Evolutionary conservation across 768 basidiomycete genomes (phyloP).

Genomic region (Rhodocollybia butyracea): DNA sequence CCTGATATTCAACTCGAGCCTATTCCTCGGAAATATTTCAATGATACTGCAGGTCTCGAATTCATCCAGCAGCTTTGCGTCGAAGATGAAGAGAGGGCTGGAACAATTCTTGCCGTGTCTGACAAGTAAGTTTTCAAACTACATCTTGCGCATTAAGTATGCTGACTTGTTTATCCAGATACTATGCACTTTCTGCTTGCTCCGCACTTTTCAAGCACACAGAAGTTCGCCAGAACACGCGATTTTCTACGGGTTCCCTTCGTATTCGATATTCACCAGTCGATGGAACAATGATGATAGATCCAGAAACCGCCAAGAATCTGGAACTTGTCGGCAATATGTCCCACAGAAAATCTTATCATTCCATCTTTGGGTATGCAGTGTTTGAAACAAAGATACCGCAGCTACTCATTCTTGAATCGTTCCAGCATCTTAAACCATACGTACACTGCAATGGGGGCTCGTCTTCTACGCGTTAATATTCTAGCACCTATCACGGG

Average conservation of each 20-base stretch:
- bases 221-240: conserved; percentile 64
- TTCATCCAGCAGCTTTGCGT: conserved; percentile 76
- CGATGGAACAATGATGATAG: conserved; percentile 94
- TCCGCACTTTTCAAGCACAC: conserved; percentile 87
- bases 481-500: conserved; percentile 81
- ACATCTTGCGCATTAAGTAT: conserved; percentile 21
- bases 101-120: conserved; percentile 71
- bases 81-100: conserved; percentile 79
- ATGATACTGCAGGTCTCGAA: conserved; percentile 73
- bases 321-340: conserved; percentile 86
- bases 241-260: conserved; percentile 67
- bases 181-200: conserved; percentile 83
- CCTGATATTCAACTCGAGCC: conserved; percentile 64
- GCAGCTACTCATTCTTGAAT: neutral
- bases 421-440: conserved; percentile 62
- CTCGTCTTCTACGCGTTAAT: conserved; percentile 73
- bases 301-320: conserved; percentile 83
- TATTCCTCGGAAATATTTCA: conserved; percentile 81
- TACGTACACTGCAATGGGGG: conserved; percentile 89
- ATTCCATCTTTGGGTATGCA: conserved; percentile 78
- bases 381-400: neutral
- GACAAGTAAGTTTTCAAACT: conserved; percentile 57
- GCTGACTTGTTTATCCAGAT: conserved; percentile 41
- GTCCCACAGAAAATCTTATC: conserved; percentile 57
- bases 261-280: conserved; percentile 74